A percentile compares a stretch with the other conserved stretches of the same genome.
Conservation (phyloP, 2,329 filamentous ascomycete genomes). For the Diaporthe sp. region DNA sequence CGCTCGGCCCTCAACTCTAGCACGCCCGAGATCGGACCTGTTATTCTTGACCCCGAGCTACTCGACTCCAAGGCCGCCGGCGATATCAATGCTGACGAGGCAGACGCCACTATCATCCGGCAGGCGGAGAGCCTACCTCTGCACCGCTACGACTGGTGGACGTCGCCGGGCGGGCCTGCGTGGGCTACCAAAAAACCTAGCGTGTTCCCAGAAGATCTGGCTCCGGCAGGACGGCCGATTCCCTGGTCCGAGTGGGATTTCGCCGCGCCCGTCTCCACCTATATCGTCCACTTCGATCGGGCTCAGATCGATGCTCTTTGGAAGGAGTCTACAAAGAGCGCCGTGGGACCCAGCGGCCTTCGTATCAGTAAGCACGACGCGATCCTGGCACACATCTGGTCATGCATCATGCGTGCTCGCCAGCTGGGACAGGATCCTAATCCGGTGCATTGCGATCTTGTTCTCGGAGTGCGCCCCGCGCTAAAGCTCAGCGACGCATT, state of each 20-base stretch:
- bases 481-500: not conserved
- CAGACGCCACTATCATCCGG: constrained; percentile 2
- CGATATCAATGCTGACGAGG: constrained; percentile 6
- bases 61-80: constrained; percentile 6
- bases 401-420: constrained; percentile 10
- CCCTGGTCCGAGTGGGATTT: constrained; percentile 11
- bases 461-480: constrained; percentile 8
- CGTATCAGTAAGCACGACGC: constrained; percentile 6
- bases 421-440: not conserved
- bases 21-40: not conserved
- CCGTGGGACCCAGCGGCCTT: not conserved
- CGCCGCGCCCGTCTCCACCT: not conserved
- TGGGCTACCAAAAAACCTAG: not conserved
- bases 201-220: constrained; percentile 5
- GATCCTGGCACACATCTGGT: constrained; percentile 7
- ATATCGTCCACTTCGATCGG: not conserved
- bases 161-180: constrained; percentile 9
- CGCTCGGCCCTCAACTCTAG: not conserved
- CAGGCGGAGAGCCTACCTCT: constrained; percentile 1
- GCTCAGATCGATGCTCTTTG: not conserved
- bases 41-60: not conserved
- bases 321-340: not conserved
- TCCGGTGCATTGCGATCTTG: constrained; percentile 2
- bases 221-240: not conserved
- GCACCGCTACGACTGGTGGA: constrained; percentile 20